A percentile compares a stretch with the other conserved stretches of the same genome.
phyloP scores from a whole-genome alignment of 805 yeast genomes.

The Isabelozyma gotoi region DNA sequence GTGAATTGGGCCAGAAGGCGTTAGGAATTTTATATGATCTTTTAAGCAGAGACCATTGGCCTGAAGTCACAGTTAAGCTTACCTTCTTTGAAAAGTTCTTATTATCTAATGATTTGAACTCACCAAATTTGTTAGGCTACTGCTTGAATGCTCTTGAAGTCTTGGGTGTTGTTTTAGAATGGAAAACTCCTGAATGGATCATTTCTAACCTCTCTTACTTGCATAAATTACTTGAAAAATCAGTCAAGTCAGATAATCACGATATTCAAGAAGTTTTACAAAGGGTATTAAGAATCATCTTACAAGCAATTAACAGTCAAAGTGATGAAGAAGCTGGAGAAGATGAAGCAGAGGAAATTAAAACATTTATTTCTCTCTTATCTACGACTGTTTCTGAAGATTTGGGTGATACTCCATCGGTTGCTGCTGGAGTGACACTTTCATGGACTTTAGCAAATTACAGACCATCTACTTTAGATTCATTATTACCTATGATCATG shows the following conservation, averaged over 20 bases:
- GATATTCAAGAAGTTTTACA: conserved; percentile 85
- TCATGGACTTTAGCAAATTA: conserved; percentile 79
- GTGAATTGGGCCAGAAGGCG: conserved; percentile 78
- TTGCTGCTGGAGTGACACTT: conserved; percentile 82
- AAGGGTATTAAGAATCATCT: conserved; percentile 66
- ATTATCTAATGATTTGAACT: conserved; percentile 70
- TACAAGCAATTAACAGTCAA: conserved; percentile 61
- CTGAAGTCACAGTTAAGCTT: conserved; percentile 83
- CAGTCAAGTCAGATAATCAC: conserved; percentile 77
- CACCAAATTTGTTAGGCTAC: conserved; percentile 69
- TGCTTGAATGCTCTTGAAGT: conserved; percentile 92
- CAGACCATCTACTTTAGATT: conserved; percentile 72
- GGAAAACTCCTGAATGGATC: conserved; percentile 79
- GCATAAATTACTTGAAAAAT: conserved; percentile 73
- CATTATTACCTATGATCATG: conserved; percentile 74
- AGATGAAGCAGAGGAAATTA: conserved; percentile 61
- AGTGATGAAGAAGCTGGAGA: conserved; percentile 43
- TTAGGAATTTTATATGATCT: conserved; percentile 73
- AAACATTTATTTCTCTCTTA: conserved; percentile 58
- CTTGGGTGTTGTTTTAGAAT: conserved; percentile 74
- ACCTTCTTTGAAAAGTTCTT: conserved; percentile 86
- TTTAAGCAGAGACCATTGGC: conserved; percentile 75
- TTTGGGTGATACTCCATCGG: conserved; percentile 67
- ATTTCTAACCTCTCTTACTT: conserved; percentile 65
- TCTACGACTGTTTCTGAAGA: conserved; percentile 77